Evolutionary conservation across 768 basidiomycete genomes (phyloP).

Genomic region (Trametes coccinea): DNA sequence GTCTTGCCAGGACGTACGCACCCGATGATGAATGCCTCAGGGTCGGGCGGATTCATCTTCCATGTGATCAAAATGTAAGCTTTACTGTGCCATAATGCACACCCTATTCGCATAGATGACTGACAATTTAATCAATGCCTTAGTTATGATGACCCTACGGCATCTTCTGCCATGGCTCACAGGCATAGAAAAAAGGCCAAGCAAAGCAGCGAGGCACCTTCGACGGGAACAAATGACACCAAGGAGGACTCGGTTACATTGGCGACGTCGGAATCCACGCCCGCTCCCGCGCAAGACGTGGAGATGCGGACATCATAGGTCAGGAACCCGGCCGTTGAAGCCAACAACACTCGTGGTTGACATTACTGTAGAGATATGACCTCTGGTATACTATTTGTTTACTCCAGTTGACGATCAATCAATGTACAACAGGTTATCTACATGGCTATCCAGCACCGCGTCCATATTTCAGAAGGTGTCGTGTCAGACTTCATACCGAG

Average conservation of each 20-base stretch:
- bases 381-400: too few species aligned
- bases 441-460: neutral
- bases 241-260: neutral
- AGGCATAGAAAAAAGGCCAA: slow-evolving; percentile 44
- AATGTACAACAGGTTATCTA: neutral
- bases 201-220: slow-evolving; percentile 23
- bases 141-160: slow-evolving; percentile 68
- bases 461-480: neutral
- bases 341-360: too few species aligned
- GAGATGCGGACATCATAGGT: slow-evolving; percentile 21
- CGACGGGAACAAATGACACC: neutral
- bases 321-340: too few species aligned
- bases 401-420: too few species aligned
- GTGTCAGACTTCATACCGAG: neutral
- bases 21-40: slow-evolving; percentile 89
- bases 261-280: neutral
- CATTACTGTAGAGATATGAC: too few species aligned
- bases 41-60: slow-evolving; percentile 86
- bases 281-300: slow-evolving; percentile 1
- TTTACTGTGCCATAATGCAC: neutral
- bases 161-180: slow-evolving; percentile 52
- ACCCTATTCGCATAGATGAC: neutral
- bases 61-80: slow-evolving; percentile 83
- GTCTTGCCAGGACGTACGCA: slow-evolving; percentile 96
- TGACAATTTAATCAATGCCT: neutral